Percentiles rank a stretch among this genome's conserved stretches.
Conservation (phyloP, 257 asterid species). For the Haberlea rhodopensis region DNA sequence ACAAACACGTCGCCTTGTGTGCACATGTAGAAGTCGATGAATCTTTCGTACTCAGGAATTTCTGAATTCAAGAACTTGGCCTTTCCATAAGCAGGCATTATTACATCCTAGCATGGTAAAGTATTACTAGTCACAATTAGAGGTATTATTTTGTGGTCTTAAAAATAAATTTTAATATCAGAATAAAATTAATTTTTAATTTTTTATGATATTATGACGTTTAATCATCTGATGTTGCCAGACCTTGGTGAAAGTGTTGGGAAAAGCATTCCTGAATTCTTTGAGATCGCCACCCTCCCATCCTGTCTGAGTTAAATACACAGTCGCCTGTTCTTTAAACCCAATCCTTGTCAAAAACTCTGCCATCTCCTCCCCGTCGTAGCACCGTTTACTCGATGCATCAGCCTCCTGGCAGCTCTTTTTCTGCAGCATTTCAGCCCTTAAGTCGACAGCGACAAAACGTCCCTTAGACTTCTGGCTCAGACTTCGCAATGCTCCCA, state of each 20-base stretch:
- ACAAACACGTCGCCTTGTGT: conserved; percentile 44
- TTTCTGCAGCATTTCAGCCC: conserved; percentile 27
- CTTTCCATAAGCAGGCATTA: conserved; percentile 43
- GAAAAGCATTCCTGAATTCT: conserved; percentile 47
- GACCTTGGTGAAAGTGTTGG: conserved; percentile 67
- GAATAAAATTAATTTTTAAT: background rate
- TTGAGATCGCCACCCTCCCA: conserved; percentile 41
- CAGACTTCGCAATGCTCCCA: conserved; percentile 43
- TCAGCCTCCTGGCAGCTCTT: conserved; percentile 26
- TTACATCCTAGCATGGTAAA: conserved; percentile 43
- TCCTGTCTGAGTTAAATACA: conserved; percentile 58
- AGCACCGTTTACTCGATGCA: conserved; percentile 23
- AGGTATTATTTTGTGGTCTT: background rate
- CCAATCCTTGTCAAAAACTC: conserved; percentile 47
- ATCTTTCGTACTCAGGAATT: conserved; percentile 31
- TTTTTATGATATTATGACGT: background rate
- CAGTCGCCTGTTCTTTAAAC: conserved; percentile 37
- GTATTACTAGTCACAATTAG: background rate
- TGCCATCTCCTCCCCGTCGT: conserved; percentile 36
- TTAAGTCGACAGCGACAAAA: conserved; percentile 54
- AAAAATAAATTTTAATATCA: background rate
- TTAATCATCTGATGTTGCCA: background rate
- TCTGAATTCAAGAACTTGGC: conserved; percentile 31
- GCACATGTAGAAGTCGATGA: conserved; percentile 49
- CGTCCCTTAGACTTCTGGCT: conserved; percentile 40